A percentile compares a stretch with the other conserved stretches of the same genome.
Evolutionary conservation across 495 filamentous ascomycete genomes (phyloP).

Genomic region (Pseudomonodictys pantanalensis): DNA sequence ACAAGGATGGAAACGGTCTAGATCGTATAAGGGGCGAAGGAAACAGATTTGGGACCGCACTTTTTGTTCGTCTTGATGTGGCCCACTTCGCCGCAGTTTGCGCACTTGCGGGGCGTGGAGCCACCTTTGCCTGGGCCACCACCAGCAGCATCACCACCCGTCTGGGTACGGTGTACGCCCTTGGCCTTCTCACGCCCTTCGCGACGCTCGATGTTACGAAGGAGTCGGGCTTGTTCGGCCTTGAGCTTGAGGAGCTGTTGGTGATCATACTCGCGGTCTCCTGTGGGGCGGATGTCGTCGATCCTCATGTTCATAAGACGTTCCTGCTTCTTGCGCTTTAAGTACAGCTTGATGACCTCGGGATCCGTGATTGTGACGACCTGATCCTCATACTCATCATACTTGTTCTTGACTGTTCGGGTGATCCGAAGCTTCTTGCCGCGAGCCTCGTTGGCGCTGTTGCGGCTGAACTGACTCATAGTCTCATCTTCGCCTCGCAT

Average conservation of each 20-base stretch:
- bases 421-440: slow-evolving; percentile 74
- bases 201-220: slow-evolving; percentile 87
- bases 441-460: slow-evolving; percentile 64
- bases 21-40: neutral
- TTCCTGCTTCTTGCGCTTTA: slow-evolving; percentile 50
- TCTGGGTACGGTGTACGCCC: slow-evolving; percentile 45
- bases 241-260: slow-evolving; percentile 61
- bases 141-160: slow-evolving; percentile 42
- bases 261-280: slow-evolving; percentile 67
- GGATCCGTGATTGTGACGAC: slow-evolving; percentile 68
- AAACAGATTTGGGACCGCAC: slow-evolving; percentile 46
- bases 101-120: slow-evolving; percentile 85
- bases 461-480: slow-evolving; percentile 78
- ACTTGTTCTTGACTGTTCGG: slow-evolving; percentile 58
- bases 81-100: slow-evolving; percentile 90
- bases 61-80: slow-evolving; percentile 99
- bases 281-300: slow-evolving; percentile 65
- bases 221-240: slow-evolving; percentile 73
- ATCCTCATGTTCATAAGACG: slow-evolving; percentile 65
- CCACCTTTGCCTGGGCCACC: slow-evolving; percentile 40
- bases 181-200: slow-evolving; percentile 90
- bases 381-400: slow-evolving; percentile 59
- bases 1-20: too few species aligned
- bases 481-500: slow-evolving; percentile 69
- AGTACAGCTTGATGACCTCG: slow-evolving; percentile 67